These are phyloP conservation scores for Kewa caespitosa DNA, from an alignment of 179 eudicot genomes.

Conservation along the genomic window DNA sequence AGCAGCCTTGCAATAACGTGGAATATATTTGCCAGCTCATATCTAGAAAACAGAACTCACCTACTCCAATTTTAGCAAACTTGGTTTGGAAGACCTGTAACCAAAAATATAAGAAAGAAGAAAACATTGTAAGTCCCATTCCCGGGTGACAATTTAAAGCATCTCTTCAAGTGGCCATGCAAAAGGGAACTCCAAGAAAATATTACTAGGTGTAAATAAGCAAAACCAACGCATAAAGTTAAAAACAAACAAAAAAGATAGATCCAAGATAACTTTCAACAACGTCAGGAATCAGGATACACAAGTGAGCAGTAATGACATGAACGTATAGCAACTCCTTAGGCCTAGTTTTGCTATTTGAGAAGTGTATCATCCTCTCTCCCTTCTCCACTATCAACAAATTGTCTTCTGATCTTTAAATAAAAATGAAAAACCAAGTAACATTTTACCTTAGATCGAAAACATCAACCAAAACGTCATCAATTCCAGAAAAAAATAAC, in stretches of 20 bases:
- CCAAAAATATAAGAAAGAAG: slow-evolving; percentile 10
- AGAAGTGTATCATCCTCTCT: neutral
- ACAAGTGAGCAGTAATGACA: neutral
- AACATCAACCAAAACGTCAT: neutral
- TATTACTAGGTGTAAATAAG: neutral
- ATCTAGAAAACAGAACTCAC: slow-evolving; percentile 39
- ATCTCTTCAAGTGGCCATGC: neutral
- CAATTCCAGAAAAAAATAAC: neutral
- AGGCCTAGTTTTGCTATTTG: neutral
- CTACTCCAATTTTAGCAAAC: slow-evolving; percentile 96
- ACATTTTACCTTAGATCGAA: neutral
- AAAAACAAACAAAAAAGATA: too few relatives aligned
- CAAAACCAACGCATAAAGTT: too few relatives aligned
- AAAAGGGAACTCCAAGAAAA: neutral
- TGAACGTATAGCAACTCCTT: neutral
- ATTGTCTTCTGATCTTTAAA: neutral
- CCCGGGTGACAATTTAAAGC: neutral
- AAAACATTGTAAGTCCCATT: neutral
- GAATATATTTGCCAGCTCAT: too few relatives aligned
- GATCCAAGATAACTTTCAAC: neutral
- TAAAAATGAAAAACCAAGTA: neutral
- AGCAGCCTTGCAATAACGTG: too few relatives aligned
- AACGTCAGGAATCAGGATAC: neutral
- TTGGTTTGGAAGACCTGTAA: slow-evolving; percentile 82
- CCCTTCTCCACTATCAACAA: neutral